Evolutionary conservation across 2,329 filamentous ascomycete species (phyloP).

Genomic region (Dactylellina haptotyla): DNA sequence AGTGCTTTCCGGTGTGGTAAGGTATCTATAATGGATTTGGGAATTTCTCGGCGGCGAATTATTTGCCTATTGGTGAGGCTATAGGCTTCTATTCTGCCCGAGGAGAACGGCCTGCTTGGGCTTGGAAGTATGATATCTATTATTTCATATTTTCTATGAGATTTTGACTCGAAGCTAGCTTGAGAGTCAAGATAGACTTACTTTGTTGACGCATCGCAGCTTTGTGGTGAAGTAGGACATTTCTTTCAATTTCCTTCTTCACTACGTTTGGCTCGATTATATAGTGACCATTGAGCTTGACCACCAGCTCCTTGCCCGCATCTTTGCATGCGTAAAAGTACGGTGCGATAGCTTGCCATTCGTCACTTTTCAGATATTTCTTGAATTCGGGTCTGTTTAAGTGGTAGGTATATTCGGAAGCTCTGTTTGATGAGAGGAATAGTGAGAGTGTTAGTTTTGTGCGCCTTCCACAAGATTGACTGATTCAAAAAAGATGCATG

Average conservation of each 20-base stretch:
- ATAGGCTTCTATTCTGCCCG: neutral
- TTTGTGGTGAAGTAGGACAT: neutral
- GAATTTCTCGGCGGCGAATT: neutral
- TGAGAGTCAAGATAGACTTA: neutral
- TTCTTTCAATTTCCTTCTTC: neutral
- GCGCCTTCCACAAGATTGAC: neutral
- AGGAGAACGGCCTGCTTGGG: neutral
- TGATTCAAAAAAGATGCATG: neutral
- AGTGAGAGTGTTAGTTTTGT: neutral
- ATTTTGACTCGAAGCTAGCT: neutral
- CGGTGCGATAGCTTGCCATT: conserved; percentile 6
- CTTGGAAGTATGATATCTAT: neutral
- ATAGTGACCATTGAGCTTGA: neutral
- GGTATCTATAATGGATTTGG: neutral
- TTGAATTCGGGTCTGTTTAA: conserved; percentile 2
- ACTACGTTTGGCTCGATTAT: conserved; percentile 5
- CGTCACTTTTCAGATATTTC: conserved; percentile 1
- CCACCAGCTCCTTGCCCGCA: neutral
- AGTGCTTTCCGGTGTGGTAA: neutral
- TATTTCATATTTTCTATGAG: neutral
- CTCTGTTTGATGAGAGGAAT: neutral
- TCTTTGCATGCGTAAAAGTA: conserved; percentile 11
- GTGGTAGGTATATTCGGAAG: neutral
- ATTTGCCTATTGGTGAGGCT: neutral
- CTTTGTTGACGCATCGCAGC: neutral